phyloP scores from a whole-genome alignment of 441 rosid genomes.

The Aquilaria agallochum region DNA sequence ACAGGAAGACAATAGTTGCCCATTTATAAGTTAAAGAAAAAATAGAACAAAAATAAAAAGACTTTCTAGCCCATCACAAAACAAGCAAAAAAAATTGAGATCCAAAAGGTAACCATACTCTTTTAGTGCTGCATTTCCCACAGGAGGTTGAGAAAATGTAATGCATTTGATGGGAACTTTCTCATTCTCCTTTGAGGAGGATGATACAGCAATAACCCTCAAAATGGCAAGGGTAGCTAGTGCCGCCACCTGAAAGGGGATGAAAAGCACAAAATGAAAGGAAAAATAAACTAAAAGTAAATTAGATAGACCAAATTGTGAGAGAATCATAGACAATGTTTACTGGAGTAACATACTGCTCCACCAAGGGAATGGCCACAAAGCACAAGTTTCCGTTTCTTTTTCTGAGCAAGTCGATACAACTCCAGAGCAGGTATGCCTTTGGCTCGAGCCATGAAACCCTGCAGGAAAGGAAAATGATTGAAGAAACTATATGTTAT shows the following conservation, averaged over 20 bases:
- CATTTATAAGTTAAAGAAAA: too few species aligned
- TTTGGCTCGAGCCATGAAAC: conserved; percentile 97
- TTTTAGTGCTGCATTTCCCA: conserved; percentile 89
- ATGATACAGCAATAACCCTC: conserved; percentile 84
- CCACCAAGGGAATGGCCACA: conserved; percentile 99
- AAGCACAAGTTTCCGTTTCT: conserved; percentile 89
- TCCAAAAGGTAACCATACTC: conserved; percentile 7
- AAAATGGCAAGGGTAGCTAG: conserved; percentile 96
- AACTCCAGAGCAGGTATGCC: conserved; percentile 98
- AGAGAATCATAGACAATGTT: conserved; percentile 10
- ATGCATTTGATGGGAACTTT: conserved; percentile 84
- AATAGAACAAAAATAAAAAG: conserved; percentile 1
- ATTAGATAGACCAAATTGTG: conserved; percentile 7
- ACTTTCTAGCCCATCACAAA: background rate
- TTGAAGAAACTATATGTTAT: conserved; percentile 6
- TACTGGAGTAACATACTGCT: conserved; percentile 56
- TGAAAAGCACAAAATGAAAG: conserved; percentile 8
- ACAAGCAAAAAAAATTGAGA: background rate
- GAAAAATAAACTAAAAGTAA: conserved; percentile 7
- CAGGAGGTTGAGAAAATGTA: conserved; percentile 96
- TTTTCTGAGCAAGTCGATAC: conserved; percentile 93
- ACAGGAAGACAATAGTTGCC: too few species aligned
- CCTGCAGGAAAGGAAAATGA: conserved; percentile 38
- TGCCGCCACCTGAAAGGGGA: conserved; percentile 66
- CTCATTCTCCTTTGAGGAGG: conserved; percentile 63